Evolutionary conservation across 306 rosid genomes (phyloP), one percentile per base, ranked within the genome.

Genomic region (Vachellia pachyceras): DNA sequence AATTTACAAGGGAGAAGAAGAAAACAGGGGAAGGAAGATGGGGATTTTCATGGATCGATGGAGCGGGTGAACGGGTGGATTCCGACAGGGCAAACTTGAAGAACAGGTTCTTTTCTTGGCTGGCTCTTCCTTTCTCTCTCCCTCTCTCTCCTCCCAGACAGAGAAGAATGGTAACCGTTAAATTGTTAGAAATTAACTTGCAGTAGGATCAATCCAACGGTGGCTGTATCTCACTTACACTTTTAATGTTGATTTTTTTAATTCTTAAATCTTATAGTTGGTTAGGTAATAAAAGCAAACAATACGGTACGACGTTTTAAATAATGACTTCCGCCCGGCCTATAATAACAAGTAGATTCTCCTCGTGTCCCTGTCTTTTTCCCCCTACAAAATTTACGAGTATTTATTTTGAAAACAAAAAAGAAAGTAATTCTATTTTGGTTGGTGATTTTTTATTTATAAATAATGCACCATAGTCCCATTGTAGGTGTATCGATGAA

Each of bases 21-120:
- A 75, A 79, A 79, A 75, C 5, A 25, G 65, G 44, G 79, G 84
- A 55, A 75, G 75, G 79, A 79, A 76, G 73, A 76, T 23, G 80
- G 69, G 35, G 39, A 75, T 65, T 82, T 71, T 69, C 64, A 64
- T 69, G 73, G 78, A 77, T 78, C 74, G 77, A 18, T 45, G 10
- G 22, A 69, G 66, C 46, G 79, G 85, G 13, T 61, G 76, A 75
- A 79, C 57, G 72, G 55, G 79, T 49, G 39, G 73, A 77, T 78
- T 87, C 86, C 81, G 88, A 80, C 66, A 84, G 86, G 73, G 84
- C 90, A 84, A 84, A 89, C 87, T 54, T 35, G 84, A 83, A 78
- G 73, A 85, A 66, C 84, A 80, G 84, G 85, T 91, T 88, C 90
- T 72, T 93, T 91, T 83, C 94, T 93, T 91, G 64, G 79, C 73